Conservation (phyloP, 78 protist genomes). For the Capsaspora owczarzaki region DNA sequence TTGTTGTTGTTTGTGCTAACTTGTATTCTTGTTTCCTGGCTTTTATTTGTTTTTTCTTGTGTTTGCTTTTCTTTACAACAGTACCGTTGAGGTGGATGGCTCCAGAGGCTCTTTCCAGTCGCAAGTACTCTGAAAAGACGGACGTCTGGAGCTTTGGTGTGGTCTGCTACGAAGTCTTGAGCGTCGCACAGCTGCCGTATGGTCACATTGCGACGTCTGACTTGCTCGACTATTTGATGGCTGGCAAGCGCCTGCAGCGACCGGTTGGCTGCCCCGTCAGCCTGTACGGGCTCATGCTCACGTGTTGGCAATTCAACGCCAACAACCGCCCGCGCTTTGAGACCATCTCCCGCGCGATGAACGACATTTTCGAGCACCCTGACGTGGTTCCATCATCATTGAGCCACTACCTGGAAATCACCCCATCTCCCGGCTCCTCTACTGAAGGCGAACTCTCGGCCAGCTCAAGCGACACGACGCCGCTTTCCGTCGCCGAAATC, state of each 20-base stretch:
- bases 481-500: too few species aligned
- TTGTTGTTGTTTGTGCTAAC: too few species aligned
- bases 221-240: not conserved
- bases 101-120: not conserved
- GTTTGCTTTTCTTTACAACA: too few species aligned
- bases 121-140: not conserved
- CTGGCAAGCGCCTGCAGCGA: not conserved
- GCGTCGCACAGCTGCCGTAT: not conserved
- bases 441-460: too few species aligned
- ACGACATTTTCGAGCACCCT: too few species aligned
- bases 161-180: not conserved
- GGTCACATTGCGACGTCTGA: not conserved
- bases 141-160: constrained; percentile 3
- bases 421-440: too few species aligned
- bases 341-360: too few species aligned
- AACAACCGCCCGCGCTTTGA: not conserved
- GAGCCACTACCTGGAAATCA: too few species aligned
- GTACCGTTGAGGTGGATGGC: constrained; percentile 1
- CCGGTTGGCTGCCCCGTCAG: not conserved
- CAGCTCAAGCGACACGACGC: too few species aligned
- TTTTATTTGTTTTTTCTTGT: too few species aligned
- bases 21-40: too few species aligned
- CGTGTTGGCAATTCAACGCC: not conserved
- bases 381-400: too few species aligned
- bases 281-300: not conserved